These are phyloP conservation scores for Leccinum variicolor DNA, from an alignment of 768 basidiomycete species.

Conservation along the genomic window DNA sequence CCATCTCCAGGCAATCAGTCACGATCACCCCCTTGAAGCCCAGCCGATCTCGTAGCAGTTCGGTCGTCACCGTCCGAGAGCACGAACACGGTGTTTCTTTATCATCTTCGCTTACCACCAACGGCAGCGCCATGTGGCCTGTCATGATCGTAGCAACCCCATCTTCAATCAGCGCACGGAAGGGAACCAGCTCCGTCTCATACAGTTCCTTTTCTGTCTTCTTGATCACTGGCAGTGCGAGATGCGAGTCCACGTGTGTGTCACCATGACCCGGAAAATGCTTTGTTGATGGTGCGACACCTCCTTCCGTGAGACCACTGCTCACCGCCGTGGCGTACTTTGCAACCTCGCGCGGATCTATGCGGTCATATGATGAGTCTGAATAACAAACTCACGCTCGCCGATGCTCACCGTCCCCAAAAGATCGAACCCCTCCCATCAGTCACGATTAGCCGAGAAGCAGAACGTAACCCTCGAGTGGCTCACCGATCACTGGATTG, in stretches of 20 bases:
- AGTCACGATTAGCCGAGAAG: not conserved
- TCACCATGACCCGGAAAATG: constrained; percentile 78
- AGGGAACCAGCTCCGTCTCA: constrained; percentile 56
- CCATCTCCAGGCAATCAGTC: constrained; percentile 78
- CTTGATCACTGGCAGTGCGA: constrained; percentile 57
- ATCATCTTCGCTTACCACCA: constrained; percentile 42
- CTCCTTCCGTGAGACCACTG: constrained; percentile 44
- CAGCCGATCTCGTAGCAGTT: constrained; percentile 48
- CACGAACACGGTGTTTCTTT: constrained; percentile 56
- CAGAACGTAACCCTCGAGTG: not conserved
- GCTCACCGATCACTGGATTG: constrained; percentile 69
- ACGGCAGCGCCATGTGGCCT: constrained; percentile 68
- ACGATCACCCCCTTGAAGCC: constrained; percentile 59
- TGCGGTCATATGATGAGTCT: not conserved
- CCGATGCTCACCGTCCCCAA: constrained; percentile 52
- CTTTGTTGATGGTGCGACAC: constrained; percentile 60
- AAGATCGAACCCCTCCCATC: constrained; percentile 59
- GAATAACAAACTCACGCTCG: not conserved
- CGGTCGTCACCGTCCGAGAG: constrained; percentile 49
- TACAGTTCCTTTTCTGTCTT: constrained; percentile 44
- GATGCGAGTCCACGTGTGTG: constrained; percentile 68
- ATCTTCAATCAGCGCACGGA: constrained; percentile 42
- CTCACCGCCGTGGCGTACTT: constrained; percentile 46
- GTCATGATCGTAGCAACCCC: constrained; percentile 62
- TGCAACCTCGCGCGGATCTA: constrained; percentile 55